Evolutionary conservation across 495 filamentous ascomycete genomes (phyloP), one percentile per base, ranked within the genome.

Genomic region (Penicillium desertorum): DNA sequence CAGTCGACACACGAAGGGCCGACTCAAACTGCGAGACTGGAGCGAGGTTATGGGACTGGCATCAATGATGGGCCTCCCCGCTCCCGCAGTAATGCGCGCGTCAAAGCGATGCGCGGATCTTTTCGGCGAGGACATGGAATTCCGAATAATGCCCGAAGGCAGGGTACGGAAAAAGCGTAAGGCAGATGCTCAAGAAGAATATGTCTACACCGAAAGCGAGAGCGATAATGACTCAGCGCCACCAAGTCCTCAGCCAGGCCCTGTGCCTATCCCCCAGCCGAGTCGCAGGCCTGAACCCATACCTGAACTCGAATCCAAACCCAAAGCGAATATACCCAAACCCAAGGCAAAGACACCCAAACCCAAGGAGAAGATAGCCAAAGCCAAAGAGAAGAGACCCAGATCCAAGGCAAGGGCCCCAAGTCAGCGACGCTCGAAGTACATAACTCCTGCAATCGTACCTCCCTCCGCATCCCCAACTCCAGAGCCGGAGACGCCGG

Each of bases 11-110:
- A 10, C 19, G 20, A 62, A 58, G 53, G 36, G 46, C 12, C 54
- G 62, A 39, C 59, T 81, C 54, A 79, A 72, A 4, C 71, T 85
- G 5, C 82, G 89, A 2, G 88, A 93, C 68, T 96, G 91, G 91
- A 86, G 86, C 43, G 88, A 92, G 53, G 80, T 94, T 2, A 68
- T 95, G 30, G 88, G 88, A 9, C 72, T 89, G 1, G 91, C 91
- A 20, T 80, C 88, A 0, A 77, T 92, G 56, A 81, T 77, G 2
- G 89, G 87, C 0, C 88, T 89, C 66, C 72, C 86, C 1, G 62
- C 79, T 1, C 65, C 68, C 5, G 87, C 84, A 5, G 75, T 96
- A 8, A 78, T 81, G 42, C 80, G 88, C 46, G 79, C 90, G 1
- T 81, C 85, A 3, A 74, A 84, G 62, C 77, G 91, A 36, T 96